phyloP scores from a whole-genome alignment of 1,284 basidiomycete genomes.

The Pascua sp. region DNA sequence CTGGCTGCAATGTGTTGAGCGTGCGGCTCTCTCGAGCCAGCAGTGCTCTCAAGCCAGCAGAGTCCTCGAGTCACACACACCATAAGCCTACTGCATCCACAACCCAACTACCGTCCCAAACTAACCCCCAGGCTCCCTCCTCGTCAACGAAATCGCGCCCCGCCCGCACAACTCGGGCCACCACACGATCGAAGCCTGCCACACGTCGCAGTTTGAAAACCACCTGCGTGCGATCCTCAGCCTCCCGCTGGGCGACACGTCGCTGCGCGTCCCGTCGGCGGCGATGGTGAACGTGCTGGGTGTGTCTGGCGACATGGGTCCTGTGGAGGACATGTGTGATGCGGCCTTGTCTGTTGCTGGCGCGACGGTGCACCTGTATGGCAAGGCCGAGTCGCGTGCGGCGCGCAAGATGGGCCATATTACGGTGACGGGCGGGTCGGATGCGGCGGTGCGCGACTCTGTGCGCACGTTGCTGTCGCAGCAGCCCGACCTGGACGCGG shows the following conservation, averaged over 20 bases:
- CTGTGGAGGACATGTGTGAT: conserved; percentile 56
- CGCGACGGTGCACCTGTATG: conserved; percentile 83
- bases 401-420: conserved; percentile 99
- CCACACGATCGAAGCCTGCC: conserved; percentile 98
- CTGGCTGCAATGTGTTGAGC: too few species aligned
- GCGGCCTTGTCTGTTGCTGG: conserved; percentile 68
- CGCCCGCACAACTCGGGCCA: conserved; percentile 98
- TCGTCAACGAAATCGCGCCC: conserved; percentile 98
- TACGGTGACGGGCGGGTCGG: conserved; percentile 79
- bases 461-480: conserved; percentile 68
- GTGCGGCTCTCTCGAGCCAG: too few species aligned
- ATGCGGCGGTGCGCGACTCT: conserved; percentile 67
- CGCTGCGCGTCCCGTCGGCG: conserved; percentile 78
- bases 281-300: conserved; percentile 97
- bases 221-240: conserved; percentile 94
- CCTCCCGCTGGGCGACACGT: conserved; percentile 83
- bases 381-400: conserved; percentile 81
- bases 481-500: conserved; percentile 57
- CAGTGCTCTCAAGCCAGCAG: too few species aligned
- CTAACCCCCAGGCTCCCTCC: conserved; percentile 62
- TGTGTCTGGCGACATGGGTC: conserved; percentile 61
- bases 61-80: not conserved
- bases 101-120: not conserved
- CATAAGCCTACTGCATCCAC: not conserved
- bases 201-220: conserved; percentile 96